phyloP scores from a whole-genome alignment of 176 grass and related monocot genomes.

The Carex littledalei region DNA sequence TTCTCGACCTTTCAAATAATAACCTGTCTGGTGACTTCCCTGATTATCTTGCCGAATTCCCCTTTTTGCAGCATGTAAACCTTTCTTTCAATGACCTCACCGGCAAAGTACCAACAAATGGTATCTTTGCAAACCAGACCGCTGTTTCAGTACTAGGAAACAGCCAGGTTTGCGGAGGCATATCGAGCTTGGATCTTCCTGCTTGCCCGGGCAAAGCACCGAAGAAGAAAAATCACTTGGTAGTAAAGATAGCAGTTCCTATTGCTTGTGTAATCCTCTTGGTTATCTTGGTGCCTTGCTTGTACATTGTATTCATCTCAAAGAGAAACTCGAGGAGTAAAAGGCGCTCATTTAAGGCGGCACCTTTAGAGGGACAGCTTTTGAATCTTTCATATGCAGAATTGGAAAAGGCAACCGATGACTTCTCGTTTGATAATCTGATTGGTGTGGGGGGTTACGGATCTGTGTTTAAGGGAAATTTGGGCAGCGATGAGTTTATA shows the following conservation, averaged over 20 bases:
- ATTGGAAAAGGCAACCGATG: conserved; percentile 36
- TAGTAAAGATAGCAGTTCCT: conserved; percentile 26
- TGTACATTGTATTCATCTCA: neutral
- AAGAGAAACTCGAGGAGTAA: neutral
- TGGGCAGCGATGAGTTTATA: neutral
- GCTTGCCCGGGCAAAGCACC: conserved; percentile 16
- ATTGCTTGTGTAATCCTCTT: neutral
- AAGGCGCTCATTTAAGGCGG: neutral
- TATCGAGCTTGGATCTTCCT: neutral
- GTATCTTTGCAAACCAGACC: conserved; percentile 14
- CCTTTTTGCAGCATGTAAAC: conserved; percentile 23
- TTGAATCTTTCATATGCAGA: conserved; percentile 41
- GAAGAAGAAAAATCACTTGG: neutral
- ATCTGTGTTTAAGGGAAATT: conserved; percentile 35
- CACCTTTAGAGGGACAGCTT: conserved; percentile 2
- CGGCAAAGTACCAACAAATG: conserved; percentile 20
- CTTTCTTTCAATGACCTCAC: conserved; percentile 35
- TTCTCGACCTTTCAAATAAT: conserved; percentile 67
- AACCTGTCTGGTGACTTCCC: conserved; percentile 41
- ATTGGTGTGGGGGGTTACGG: conserved; percentile 43
- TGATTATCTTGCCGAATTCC: neutral
- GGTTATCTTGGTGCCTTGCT: conserved; percentile 7
- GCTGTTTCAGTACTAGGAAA: conserved; percentile 15
- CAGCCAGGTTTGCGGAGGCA: conserved; percentile 20
- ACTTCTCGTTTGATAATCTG: conserved; percentile 34